A percentile compares a stretch with the other conserved stretches of the same genome.
Conservation (phyloP, 2,329 filamentous ascomycete species). For the Ascochyta lentis region DNA sequence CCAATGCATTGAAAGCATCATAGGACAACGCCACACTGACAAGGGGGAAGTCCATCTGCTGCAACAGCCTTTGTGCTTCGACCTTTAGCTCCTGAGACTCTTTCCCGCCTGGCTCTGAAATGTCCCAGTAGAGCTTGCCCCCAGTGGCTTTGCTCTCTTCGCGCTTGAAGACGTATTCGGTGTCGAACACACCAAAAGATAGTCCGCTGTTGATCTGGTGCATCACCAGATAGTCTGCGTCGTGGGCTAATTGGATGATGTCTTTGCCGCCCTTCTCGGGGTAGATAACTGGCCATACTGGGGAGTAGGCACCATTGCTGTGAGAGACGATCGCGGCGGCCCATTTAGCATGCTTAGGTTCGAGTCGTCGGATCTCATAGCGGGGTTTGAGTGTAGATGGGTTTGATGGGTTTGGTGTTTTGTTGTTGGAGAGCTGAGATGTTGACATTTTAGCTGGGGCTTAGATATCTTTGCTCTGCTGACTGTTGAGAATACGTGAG, state of each 20-base stretch:
- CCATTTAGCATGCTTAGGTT: conserved; percentile 37
- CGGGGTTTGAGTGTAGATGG: conserved; percentile 37
- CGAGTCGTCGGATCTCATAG: conserved; percentile 42
- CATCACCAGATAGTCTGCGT: conserved; percentile 36
- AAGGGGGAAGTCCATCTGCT: conserved; percentile 51
- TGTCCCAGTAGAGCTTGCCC: conserved; percentile 40
- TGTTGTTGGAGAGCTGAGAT: conserved; percentile 25
- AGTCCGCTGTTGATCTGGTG: conserved; percentile 46
- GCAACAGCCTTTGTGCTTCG: conserved; percentile 31
- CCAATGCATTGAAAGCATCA: conserved; percentile 36
- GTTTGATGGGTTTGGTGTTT: conserved; percentile 31
- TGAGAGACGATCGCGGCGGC: conserved; percentile 40
- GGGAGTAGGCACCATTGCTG: conserved; percentile 40
- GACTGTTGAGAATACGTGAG: too few relatives aligned
- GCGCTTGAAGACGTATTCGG: conserved; percentile 46
- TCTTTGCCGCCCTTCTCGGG: conserved; percentile 28
- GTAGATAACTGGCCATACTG: conserved; percentile 38
- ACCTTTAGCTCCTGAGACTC: conserved; percentile 24
- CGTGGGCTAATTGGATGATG: conserved; percentile 11
- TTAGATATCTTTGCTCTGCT: not conserved
- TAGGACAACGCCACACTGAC: conserved; percentile 48
- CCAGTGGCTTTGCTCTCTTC: conserved; percentile 34
- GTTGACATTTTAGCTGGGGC: too few relatives aligned
- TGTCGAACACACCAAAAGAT: conserved; percentile 51
- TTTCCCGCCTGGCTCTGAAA: conserved; percentile 23